These are phyloP conservation scores for Phyllosticta capitalensis DNA, from an alignment of 2,329 filamentous ascomycete genomes.

Conservation along the genomic window DNA sequence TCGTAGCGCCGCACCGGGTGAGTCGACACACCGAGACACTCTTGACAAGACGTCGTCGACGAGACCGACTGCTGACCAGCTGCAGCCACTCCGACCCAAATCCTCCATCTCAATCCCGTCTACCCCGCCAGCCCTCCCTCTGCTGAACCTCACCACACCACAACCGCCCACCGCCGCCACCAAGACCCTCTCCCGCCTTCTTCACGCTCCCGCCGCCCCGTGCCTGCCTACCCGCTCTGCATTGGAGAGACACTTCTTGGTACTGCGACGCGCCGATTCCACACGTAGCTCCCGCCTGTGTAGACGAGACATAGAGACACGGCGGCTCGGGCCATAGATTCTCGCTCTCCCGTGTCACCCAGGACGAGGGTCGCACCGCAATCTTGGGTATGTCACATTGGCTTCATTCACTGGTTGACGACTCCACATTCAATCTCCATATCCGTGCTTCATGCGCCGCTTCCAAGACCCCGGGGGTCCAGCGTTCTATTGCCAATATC, in stretches of 20 bases:
- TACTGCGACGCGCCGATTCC: neutral
- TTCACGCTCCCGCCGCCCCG: neutral
- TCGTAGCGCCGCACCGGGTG: neutral
- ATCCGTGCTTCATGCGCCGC: constrained; percentile 8
- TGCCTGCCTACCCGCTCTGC: neutral
- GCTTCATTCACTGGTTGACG: constrained; percentile 8
- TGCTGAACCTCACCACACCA: neutral
- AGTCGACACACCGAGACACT: neutral
- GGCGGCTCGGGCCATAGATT: neutral
- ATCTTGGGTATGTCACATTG: constrained; percentile 11
- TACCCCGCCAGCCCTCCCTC: neutral
- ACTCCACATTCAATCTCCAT: constrained; percentile 9
- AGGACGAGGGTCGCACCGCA: constrained; percentile 9
- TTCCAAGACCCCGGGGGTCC: neutral
- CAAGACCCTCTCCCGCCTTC: neutral
- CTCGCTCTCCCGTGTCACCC: constrained; percentile 6
- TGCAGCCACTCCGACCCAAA: neutral
- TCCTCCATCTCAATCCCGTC: neutral
- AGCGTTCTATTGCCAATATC: neutral
- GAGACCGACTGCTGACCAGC: neutral
- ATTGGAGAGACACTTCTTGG: neutral
- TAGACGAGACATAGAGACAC: neutral
- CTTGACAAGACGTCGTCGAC: neutral
- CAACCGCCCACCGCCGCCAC: neutral
- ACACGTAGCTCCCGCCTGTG: neutral